Conservation (phyloP, 1,139 yeast species). For the Pichia sp. region DNA sequence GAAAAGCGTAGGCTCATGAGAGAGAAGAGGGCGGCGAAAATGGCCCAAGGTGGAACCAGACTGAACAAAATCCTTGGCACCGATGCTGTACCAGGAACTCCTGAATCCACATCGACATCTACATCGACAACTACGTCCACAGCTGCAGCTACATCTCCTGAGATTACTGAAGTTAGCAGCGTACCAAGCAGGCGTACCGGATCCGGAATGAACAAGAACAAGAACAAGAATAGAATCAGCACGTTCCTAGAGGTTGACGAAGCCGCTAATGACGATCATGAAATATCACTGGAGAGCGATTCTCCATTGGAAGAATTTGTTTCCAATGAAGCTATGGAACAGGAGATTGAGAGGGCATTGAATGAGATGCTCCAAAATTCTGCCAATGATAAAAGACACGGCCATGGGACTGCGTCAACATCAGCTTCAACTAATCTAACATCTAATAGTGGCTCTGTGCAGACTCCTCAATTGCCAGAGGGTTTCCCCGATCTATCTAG, state of each 20-base stretch:
- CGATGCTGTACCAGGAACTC: conserved; percentile 15
- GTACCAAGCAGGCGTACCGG: conserved; percentile 22
- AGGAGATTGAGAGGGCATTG: conserved; percentile 5
- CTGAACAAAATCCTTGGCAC: conserved; percentile 45
- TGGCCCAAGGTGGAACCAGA: conserved; percentile 57
- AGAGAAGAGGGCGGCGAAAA: conserved; percentile 66
- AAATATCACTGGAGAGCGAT: conserved; percentile 9
- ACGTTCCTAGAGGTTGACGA: conserved; percentile 23
- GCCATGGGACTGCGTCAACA: conserved; percentile 4
- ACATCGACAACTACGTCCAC: background rate
- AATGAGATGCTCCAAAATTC: conserved; percentile 9
- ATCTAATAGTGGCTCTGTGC: no score
- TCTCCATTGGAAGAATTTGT: conserved; percentile 11
- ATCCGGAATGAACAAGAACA: conserved; percentile 11
- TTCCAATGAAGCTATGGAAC: conserved; percentile 7
- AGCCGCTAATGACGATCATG: conserved; percentile 13
- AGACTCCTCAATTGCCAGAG: no score
- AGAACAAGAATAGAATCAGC: conserved; percentile 3
- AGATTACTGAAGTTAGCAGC: background rate
- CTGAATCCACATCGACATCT: background rate
- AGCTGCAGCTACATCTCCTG: background rate
- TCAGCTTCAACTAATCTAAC: no score
- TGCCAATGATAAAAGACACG: conserved; percentile 1
- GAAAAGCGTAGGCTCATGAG: conserved; percentile 57
- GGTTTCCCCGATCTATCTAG: no score